Conservation (phyloP, 2,329 filamentous ascomycete genomes). For the Paracoccidioides brasiliensis region DNA sequence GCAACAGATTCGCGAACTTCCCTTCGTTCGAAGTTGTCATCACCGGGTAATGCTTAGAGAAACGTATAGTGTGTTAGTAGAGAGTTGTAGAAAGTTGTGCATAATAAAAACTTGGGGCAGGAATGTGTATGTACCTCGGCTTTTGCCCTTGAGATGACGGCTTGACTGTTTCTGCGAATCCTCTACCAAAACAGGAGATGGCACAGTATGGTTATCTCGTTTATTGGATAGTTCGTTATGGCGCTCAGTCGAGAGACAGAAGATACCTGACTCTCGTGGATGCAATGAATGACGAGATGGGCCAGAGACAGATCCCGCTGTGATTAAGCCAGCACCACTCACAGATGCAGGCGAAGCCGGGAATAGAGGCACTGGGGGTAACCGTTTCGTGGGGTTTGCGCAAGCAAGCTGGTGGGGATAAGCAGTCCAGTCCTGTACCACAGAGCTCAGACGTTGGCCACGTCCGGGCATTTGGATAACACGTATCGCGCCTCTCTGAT, state of each 20-base stretch:
- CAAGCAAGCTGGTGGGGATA: background rate
- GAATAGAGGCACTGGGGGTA: conserved; percentile 6
- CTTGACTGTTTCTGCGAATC: background rate
- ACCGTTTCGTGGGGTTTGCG: background rate
- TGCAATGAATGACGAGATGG: background rate
- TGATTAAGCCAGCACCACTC: background rate
- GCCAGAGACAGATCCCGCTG: background rate
- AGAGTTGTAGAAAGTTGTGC: too few relatives aligned
- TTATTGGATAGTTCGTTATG: background rate
- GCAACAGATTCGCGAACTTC: too few relatives aligned
- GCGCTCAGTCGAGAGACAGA: background rate
- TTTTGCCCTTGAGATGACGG: background rate
- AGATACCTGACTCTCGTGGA: background rate
- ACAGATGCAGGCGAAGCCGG: background rate
- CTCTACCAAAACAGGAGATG: conserved; percentile 2
- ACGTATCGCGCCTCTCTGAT: conserved; percentile 23
- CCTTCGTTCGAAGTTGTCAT: too few relatives aligned
- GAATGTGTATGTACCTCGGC: background rate
- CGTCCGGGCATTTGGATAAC: conserved; percentile 23
- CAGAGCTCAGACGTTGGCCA: conserved; percentile 21
- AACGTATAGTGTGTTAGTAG: background rate
- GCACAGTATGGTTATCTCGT: background rate
- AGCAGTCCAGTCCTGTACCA: conserved; percentile 23
- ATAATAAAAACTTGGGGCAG: too few relatives aligned
- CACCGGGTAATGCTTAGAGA: too few relatives aligned